phyloP scores from a whole-genome alignment of 768 basidiomycete genomes.

The Boletus eberwhitei region DNA sequence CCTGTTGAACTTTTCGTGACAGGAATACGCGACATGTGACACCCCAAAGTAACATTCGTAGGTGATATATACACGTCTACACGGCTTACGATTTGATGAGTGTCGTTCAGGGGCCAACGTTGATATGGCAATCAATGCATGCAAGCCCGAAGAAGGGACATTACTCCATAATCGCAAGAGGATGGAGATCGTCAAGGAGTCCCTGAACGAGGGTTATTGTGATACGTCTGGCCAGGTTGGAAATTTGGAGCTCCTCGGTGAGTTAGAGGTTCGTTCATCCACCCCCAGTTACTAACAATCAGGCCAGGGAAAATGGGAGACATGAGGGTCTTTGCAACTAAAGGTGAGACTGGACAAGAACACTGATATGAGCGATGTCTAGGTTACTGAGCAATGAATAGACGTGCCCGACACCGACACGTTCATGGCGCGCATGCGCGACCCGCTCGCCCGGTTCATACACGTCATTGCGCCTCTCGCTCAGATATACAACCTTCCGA shows the following conservation, averaged over 20 bases:
- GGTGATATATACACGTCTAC: slow-evolving; percentile 2
- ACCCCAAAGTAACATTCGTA: slow-evolving; percentile 44
- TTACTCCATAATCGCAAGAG: slow-evolving; percentile 61
- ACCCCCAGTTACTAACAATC: slow-evolving; percentile 1
- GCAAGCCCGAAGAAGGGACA: slow-evolving; percentile 61
- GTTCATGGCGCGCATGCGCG: slow-evolving; percentile 52
- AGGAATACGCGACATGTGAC: slow-evolving; percentile 34
- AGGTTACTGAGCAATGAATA: slow-evolving; percentile 27
- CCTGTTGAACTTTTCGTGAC: not conserved
- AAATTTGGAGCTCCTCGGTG: slow-evolving; percentile 62
- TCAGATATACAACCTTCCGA: slow-evolving; percentile 69
- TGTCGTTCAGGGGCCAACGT: slow-evolving; percentile 50
- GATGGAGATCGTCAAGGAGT: slow-evolving; percentile 72
- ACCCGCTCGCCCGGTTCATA: slow-evolving; percentile 68
- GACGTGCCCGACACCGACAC: slow-evolving; percentile 52
- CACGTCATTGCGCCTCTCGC: slow-evolving; percentile 64
- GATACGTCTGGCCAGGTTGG: slow-evolving; percentile 65
- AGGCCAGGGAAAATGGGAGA: slow-evolving; percentile 54
- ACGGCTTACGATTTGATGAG: not conserved
- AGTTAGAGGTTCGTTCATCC: slow-evolving; percentile 12
- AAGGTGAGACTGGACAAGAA: slow-evolving; percentile 40
- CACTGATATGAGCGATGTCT: not conserved
- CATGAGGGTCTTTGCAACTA: slow-evolving; percentile 60
- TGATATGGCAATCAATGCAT: slow-evolving; percentile 68
- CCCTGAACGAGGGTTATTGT: slow-evolving; percentile 78